These are phyloP conservation scores for Sparassis latifolia DNA, from an alignment of 1,284 basidiomycete genomes.

Conservation along the genomic window DNA sequence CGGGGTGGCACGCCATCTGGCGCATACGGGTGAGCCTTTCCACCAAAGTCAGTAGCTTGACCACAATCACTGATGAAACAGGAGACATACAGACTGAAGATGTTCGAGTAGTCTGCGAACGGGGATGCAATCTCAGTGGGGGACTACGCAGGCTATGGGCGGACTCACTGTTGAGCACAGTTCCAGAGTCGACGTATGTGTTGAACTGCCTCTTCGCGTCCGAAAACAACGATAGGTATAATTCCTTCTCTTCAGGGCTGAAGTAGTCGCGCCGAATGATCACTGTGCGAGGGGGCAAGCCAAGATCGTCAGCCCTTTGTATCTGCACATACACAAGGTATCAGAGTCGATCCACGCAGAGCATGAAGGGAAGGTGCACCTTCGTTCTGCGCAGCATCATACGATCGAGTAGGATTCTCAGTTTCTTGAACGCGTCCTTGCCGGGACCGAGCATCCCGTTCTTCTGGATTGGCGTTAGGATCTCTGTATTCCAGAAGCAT, in stretches of 20 bases:
- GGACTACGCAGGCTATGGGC: background rate
- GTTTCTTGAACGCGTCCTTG: conserved; percentile 80
- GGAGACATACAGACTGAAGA: conserved; percentile 70
- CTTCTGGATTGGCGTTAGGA: conserved; percentile 91
- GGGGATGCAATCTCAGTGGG: background rate
- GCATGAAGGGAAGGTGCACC: conserved; percentile 26
- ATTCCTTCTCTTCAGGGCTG: conserved; percentile 94
- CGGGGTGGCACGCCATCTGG: conserved; percentile 95
- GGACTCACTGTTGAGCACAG: conserved; percentile 81
- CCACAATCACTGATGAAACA: conserved; percentile 1
- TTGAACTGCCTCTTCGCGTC: conserved; percentile 90
- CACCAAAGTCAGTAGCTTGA: background rate
- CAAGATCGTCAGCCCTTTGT: conserved; percentile 95
- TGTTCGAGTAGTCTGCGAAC: conserved; percentile 83
- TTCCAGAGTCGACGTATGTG: conserved; percentile 89
- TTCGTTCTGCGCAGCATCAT: conserved; percentile 95
- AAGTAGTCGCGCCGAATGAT: conserved; percentile 90
- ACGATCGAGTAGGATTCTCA: conserved; percentile 82
- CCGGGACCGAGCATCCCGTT: conserved; percentile 72
- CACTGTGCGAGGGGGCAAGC: conserved; percentile 92
- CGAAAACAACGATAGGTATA: conserved; percentile 90
- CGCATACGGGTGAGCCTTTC: conserved; percentile 81
- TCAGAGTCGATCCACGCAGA: background rate
- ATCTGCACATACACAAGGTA: conserved; percentile 40
- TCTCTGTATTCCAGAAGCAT: conserved; percentile 90